These are phyloP conservation scores for Aspergillus ellipticus DNA, from an alignment of 495 filamentous ascomycete species.

Conservation along the genomic window DNA sequence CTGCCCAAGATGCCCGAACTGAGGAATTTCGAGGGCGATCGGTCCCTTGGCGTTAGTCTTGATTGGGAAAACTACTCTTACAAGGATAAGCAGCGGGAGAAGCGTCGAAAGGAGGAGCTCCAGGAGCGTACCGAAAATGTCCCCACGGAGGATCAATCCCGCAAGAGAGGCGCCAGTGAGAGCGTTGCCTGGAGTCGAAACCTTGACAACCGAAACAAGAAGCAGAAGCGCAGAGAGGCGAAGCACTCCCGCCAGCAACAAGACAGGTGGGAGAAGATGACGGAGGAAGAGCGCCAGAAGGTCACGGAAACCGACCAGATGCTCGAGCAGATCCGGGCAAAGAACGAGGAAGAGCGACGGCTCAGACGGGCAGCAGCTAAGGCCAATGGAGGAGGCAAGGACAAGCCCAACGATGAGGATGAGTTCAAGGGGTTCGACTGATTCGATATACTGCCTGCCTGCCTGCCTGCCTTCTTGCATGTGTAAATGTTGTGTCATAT, in stretches of 20 bases:
- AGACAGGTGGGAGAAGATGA: slow-evolving; percentile 65
- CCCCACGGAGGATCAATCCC: slow-evolving; percentile 24
- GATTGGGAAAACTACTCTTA: slow-evolving; percentile 65
- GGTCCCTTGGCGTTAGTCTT: slow-evolving; percentile 56
- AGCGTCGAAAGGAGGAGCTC: slow-evolving; percentile 56
- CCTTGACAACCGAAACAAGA: slow-evolving; percentile 62
- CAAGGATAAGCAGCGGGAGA: slow-evolving; percentile 74
- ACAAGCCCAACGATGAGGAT: slow-evolving; percentile 22
- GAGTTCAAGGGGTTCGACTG: slow-evolving; percentile 46
- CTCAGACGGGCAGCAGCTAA: slow-evolving; percentile 23
- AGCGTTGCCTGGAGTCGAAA: slow-evolving; percentile 82
- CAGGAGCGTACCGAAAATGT: slow-evolving; percentile 35
- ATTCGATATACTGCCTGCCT: slow-evolving; percentile 1
- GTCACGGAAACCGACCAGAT: slow-evolving; percentile 67
- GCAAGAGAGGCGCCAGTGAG: slow-evolving; percentile 44
- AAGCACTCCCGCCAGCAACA: slow-evolving; percentile 70
- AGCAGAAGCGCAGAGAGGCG: slow-evolving; percentile 65
- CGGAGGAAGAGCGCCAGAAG: slow-evolving; percentile 66
- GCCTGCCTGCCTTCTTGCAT: not conserved
- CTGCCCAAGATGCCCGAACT: slow-evolving; percentile 95
- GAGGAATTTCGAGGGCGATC: slow-evolving; percentile 62
- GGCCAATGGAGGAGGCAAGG: slow-evolving; percentile 7
- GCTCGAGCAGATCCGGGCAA: slow-evolving; percentile 64
- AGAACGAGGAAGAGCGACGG: slow-evolving; percentile 42
- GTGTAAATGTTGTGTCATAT: slow-evolving; percentile 5